Evolutionary conservation across 2,329 filamentous ascomycete genomes (phyloP).

Genomic region (Fusarium globosum): DNA sequence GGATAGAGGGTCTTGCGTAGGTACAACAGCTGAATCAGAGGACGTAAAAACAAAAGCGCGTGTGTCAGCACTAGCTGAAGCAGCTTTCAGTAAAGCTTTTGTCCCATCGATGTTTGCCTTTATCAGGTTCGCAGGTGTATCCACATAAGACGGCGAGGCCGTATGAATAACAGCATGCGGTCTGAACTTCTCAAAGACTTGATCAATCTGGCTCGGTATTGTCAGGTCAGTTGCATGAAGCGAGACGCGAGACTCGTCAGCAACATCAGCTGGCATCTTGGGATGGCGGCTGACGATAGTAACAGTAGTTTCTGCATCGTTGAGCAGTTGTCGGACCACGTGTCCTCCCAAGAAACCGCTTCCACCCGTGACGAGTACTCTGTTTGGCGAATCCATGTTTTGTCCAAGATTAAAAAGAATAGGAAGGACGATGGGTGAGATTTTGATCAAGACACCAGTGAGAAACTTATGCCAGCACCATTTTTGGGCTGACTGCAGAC

Average conservation of each 20-base stretch:
- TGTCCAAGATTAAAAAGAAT: too few species aligned
- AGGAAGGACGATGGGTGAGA: neutral
- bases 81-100: accelerated
- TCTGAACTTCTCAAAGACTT: neutral
- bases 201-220: neutral
- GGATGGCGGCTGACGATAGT: slow-evolving; percentile 4
- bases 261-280: neutral
- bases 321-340: neutral
- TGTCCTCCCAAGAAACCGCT: slow-evolving; percentile 9
- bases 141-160: neutral
- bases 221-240: neutral
- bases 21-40: neutral
- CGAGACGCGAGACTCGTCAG: neutral
- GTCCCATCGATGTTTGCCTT: neutral
- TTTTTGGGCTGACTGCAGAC: neutral
- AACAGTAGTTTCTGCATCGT: accelerated
- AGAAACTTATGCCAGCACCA: neutral
- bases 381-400: neutral
- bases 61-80: neutral
- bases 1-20: neutral
- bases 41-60: neutral
- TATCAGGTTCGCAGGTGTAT: accelerated
- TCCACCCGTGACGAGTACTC: neutral
- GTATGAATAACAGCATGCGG: neutral
- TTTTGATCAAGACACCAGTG: neutral